A percentile compares a stretch with the other conserved stretches of the same genome.
Conservation (phyloP, 2,329 filamentous ascomycete genomes). For the Apiospora rasikravindrae region DNA sequence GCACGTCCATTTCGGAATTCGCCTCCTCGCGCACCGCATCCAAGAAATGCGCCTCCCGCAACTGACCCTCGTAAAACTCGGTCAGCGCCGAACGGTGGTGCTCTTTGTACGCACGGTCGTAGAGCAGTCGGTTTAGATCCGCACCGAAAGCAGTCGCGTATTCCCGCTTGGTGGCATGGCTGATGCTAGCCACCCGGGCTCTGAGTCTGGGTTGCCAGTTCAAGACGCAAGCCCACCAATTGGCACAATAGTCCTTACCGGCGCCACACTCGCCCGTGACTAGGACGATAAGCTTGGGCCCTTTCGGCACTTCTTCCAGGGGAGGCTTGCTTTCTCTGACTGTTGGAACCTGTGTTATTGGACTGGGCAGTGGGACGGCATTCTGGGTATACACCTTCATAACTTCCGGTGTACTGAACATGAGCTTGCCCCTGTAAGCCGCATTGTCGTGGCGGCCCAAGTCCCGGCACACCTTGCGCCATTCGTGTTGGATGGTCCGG, state of each 20-base stretch:
- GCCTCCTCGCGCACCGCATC: conserved; percentile 45
- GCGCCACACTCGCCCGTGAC: conserved; percentile 59
- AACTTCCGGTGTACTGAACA: conserved; percentile 52
- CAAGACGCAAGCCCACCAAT: conserved; percentile 54
- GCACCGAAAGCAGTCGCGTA: conserved; percentile 57
- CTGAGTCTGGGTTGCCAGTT: conserved; percentile 32
- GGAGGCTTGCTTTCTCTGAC: too few relatives aligned
- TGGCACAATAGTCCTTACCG: conserved; percentile 67
- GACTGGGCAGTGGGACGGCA: background rate
- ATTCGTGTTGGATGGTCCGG: conserved; percentile 42
- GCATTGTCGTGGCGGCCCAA: conserved; percentile 45
- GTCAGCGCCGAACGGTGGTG: conserved; percentile 59
- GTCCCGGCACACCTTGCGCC: conserved; percentile 58
- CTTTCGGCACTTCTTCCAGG: conserved; percentile 36
- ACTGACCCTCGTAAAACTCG: conserved; percentile 54
- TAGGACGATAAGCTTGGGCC: conserved; percentile 58
- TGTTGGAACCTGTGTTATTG: background rate
- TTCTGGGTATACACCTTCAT: conserved; percentile 18
- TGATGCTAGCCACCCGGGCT: conserved; percentile 58
- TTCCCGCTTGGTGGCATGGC: conserved; percentile 60
- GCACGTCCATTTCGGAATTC: conserved; percentile 51
- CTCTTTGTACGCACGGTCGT: conserved; percentile 66
- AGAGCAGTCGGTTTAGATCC: conserved; percentile 52
- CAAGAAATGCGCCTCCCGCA: conserved; percentile 56
- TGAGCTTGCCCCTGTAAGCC: conserved; percentile 43